Conservation (phyloP, 495 filamentous ascomycete species). For the Neurospora intermedia region DNA sequence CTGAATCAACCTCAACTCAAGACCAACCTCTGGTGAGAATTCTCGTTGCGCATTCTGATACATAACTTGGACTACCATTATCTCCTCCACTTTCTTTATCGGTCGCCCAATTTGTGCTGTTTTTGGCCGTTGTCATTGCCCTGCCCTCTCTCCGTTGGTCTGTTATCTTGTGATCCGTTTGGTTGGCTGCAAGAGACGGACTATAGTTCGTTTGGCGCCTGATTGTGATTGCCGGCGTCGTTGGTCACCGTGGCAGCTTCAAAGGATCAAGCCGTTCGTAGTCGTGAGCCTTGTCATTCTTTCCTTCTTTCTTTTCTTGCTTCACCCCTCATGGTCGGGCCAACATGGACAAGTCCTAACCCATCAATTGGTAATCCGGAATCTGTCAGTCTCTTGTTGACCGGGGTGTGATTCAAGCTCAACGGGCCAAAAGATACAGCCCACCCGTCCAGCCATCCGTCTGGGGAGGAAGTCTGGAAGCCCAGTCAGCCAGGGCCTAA, state of each 20-base stretch:
- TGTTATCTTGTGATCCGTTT: background rate
- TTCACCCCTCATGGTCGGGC: background rate
- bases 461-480: background rate
- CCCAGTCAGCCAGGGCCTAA: background rate
- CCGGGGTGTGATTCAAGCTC: background rate
- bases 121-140: background rate
- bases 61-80: background rate
- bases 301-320: background rate
- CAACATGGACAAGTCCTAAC: background rate
- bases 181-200: background rate
- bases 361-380: background rate
- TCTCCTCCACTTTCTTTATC: background rate
- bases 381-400: background rate
- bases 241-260: background rate
- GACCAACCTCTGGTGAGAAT: background rate
- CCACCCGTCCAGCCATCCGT: background rate
- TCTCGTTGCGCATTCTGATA: background rate
- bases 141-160: background rate
- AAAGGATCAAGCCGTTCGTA: background rate
- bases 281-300: background rate
- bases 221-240: background rate
- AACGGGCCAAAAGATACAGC: background rate
- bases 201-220: background rate
- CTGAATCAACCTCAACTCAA: background rate
- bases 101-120: background rate